Evolutionary conservation across 139 green algal genomes (phyloP).

Genomic region (Coelastrella sp.): DNA sequence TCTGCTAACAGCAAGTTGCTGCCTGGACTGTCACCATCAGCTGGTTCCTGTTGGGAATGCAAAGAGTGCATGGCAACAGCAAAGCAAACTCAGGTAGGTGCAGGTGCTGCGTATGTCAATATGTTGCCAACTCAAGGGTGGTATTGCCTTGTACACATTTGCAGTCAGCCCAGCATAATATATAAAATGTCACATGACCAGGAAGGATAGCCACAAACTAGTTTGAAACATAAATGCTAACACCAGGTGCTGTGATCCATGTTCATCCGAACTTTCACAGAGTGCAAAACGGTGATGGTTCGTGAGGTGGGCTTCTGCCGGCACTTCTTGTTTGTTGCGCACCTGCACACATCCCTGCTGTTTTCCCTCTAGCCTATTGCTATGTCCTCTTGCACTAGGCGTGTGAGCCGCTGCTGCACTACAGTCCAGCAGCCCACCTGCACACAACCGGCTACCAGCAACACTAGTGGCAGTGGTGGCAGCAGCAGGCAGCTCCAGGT

Average conservation of each 20-base stretch:
- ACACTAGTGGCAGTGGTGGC: neutral
- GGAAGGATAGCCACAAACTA: no score
- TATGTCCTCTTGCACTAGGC: neutral
- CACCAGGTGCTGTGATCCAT: no score
- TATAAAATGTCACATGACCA: no score
- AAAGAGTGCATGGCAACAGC: neutral
- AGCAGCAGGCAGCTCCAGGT: slow-evolving; percentile 5
- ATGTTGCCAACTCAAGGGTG: no score
- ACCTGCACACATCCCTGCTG: neutral
- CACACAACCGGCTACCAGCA: neutral
- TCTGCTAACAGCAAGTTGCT: neutral
- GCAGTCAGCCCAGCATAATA: no score
- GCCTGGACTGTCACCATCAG: neutral
- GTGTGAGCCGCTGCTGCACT: slow-evolving; percentile 4
- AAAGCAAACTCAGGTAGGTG: no score
- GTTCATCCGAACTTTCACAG: no score
- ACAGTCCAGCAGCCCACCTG: neutral
- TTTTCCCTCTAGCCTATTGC: neutral
- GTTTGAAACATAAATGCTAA: no score
- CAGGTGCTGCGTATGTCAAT: no score
- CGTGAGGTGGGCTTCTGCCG: neutral
- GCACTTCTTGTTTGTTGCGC: neutral
- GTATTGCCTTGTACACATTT: no score
- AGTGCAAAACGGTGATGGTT: neutral
- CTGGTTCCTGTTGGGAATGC: neutral